These are phyloP conservation scores for Colletotrichum tropicicola DNA, from an alignment of 2,329 filamentous ascomycete genomes.

Conservation along the genomic window DNA sequence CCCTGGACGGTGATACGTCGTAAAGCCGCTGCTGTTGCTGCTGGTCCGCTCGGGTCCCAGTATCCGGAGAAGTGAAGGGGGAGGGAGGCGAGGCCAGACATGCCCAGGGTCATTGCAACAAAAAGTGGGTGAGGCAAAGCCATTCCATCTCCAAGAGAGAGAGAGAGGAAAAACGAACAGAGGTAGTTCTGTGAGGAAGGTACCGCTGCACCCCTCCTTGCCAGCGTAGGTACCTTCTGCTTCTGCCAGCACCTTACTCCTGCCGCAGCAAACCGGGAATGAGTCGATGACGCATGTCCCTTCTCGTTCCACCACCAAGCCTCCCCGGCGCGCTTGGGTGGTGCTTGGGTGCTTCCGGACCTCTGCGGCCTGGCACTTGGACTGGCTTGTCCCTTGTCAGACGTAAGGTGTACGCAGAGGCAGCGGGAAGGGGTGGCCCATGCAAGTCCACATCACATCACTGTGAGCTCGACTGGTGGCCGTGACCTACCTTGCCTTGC, in stretches of 20 bases:
- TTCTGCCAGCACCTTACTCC: constrained; percentile 16
- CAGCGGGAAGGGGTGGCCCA: constrained; percentile 26
- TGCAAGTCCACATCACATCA: constrained; percentile 33
- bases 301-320: constrained; percentile 24
- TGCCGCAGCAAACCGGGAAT: constrained; percentile 30
- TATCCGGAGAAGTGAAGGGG: neutral
- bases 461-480: constrained; percentile 24
- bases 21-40: neutral
- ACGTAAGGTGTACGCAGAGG: constrained; percentile 15
- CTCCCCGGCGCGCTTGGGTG: constrained; percentile 25
- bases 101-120: constrained; percentile 6
- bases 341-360: constrained; percentile 22
- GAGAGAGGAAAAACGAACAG: neutral
- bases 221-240: neutral
- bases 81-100: neutral
- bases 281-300: constrained; percentile 31
- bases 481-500: constrained; percentile 10
- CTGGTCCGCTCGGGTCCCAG: neutral
- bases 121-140: no score
- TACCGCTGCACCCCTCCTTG: no score
- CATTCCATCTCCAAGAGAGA: constrained; percentile 17
- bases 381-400: constrained; percentile 30
- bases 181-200: neutral
- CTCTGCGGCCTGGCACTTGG: constrained; percentile 14
- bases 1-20: neutral